Base-by-base conservation (phyloP, 176 grass and related monocot species). In the Aegilops umbellulata region DNA sequence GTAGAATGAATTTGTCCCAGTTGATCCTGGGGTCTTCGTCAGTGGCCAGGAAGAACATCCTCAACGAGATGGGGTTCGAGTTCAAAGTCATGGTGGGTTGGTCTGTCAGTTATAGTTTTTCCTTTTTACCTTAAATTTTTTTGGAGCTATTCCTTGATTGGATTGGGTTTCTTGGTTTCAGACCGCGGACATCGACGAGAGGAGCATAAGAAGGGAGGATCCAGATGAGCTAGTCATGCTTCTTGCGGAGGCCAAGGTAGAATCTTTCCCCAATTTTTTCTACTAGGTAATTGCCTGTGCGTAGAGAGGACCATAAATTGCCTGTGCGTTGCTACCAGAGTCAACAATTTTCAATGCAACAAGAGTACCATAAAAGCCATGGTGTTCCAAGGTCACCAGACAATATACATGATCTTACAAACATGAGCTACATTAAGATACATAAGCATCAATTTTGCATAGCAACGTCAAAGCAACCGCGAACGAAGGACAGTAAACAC, bases 171-270 rank as follows among this genome's bases (percentile, higher is more conserved):
- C 7, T 35, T 92, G 47, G 80, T 64, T 79, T 66, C 64, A 98
- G 95, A 95, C 95, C n/a, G 93, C 95, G 76, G 92, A 95, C 23
- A 98, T 98, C 36, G 93, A 98, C 69, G 95, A 98, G 89, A 95
- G 93, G 88, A 88, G 91, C 86, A 98, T 98, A 75, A 82, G 95
- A 81, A 90, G 89, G 67, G 91, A 92, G 49, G 87, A 92, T 61
- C 91, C 95, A 1, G 95, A 98, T 11, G 95, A 98, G 25, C 82
- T 98, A 63, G 95, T 98, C 2, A 84, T 94, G 77, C 93, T 98
- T 71, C 95, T 98, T 39, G 95, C 95, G 1, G 91, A 98, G 74
- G 95, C 93, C 63, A 98, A 98, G 93, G 95, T 94, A 65, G 23
- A 44, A 20, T 79, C 5, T 62, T 66, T 89, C 7, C 16, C 64